Conservation (phyloP, 805 yeast species). For the Cyberlindnera mrakii region DNA sequence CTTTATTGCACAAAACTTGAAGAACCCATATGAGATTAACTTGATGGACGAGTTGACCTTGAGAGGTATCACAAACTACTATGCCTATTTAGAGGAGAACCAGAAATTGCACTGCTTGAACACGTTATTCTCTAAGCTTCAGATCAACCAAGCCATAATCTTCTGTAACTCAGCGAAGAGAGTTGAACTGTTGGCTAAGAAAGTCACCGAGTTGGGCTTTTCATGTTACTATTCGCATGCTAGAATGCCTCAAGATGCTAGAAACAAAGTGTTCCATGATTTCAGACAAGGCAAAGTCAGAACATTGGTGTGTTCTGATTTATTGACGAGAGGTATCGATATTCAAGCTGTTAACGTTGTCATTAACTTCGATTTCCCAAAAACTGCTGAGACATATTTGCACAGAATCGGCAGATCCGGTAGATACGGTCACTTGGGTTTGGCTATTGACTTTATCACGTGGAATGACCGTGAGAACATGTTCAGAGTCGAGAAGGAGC, state of each 20-base stretch:
- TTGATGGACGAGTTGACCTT: slow-evolving; percentile 96
- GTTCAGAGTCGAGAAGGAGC: slow-evolving; percentile 93
- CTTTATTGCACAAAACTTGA: slow-evolving; percentile 86
- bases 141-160: slow-evolving; percentile 93
- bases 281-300: slow-evolving; percentile 97
- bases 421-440: slow-evolving; percentile 96
- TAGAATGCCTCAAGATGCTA: slow-evolving; percentile 92
- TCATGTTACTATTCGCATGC: slow-evolving; percentile 98
- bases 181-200: slow-evolving; percentile 91
- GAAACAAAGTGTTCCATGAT: slow-evolving; percentile 97
- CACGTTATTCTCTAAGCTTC: slow-evolving; percentile 88
- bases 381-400: slow-evolving; percentile 93
- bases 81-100: slow-evolving; percentile 96
- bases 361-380: slow-evolving; percentile 96
- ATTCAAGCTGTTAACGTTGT: slow-evolving; percentile 98
- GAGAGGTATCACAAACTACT: slow-evolving; percentile 94
- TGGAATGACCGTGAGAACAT: slow-evolving; percentile 95
- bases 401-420: slow-evolving; percentile 99
- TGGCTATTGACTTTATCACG: slow-evolving; percentile 92
- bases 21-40: slow-evolving; percentile 91
- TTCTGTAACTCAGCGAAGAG: slow-evolving; percentile 96
- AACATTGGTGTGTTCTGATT: slow-evolving; percentile 93
- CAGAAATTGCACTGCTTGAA: slow-evolving; percentile 95
- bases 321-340: slow-evolving; percentile 96
- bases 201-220: slow-evolving; percentile 92